Evolutionary conservation across 352 stramenopile genomes (phyloP).

Genomic region (Phytophthora cryptogea): DNA sequence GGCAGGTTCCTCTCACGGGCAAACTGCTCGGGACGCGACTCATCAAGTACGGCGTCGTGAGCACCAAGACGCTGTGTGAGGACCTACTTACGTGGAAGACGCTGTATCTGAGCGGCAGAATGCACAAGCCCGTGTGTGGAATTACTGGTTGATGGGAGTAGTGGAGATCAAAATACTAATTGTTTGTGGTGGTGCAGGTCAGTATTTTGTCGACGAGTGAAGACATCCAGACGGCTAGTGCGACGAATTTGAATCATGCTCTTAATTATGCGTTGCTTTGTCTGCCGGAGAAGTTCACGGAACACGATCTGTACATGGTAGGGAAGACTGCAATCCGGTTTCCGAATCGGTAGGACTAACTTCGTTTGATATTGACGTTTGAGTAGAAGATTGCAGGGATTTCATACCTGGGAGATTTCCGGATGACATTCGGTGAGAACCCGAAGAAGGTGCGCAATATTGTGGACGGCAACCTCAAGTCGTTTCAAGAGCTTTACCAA

Average conservation of each 20-base stretch:
- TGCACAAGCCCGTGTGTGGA: constrained; percentile 83
- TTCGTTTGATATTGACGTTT: constrained; percentile 1
- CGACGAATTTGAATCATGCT: constrained; percentile 72
- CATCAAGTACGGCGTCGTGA: constrained; percentile 92
- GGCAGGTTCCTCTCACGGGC: constrained; percentile 58
- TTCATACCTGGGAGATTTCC: constrained; percentile 90
- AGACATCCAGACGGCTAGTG: constrained; percentile 51
- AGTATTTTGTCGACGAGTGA: constrained; percentile 56
- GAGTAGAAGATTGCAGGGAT: constrained; percentile 86
- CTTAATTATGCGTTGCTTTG: constrained; percentile 76
- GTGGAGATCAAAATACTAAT: constrained; percentile 8
- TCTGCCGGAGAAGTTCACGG: constrained; percentile 80
- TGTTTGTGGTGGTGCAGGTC: constrained; percentile 40
- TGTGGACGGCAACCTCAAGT: constrained; percentile 81
- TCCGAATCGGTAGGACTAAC: background rate
- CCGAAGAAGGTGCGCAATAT: constrained; percentile 92
- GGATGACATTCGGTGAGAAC: constrained; percentile 92
- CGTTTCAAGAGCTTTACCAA: constrained; percentile 77
- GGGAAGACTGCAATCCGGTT: background rate
- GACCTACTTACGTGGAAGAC: constrained; percentile 83
- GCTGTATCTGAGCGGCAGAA: constrained; percentile 86
- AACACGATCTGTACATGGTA: constrained; percentile 87
- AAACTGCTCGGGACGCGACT: constrained; percentile 63
- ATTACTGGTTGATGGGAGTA: background rate
- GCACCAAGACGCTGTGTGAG: constrained; percentile 71